Percentiles rank a stretch among this genome's conserved stretches.
Conservation (phyloP, 257 asterid genomes). For the Oldenlandia corymbosa region DNA sequence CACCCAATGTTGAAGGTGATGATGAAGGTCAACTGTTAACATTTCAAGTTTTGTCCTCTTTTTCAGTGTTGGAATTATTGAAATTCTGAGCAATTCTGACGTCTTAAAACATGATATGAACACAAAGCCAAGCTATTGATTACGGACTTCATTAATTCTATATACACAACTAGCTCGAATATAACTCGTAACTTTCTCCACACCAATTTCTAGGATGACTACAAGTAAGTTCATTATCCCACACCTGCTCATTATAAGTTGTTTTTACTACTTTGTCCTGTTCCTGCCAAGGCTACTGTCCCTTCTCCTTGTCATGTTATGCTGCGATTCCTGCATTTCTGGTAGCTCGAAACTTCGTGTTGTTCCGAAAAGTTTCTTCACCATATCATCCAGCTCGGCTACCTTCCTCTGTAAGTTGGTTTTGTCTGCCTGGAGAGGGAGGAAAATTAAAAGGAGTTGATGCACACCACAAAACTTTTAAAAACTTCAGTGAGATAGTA, state of each 20-base stretch:
- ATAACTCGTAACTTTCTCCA: no score
- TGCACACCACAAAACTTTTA: background rate
- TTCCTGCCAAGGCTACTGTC: conserved; percentile 33
- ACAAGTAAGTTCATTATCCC: no score
- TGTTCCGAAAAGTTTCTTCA: conserved; percentile 44
- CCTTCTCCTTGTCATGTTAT: conserved; percentile 29
- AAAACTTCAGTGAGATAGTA: background rate
- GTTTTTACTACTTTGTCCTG: no score
- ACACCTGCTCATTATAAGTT: background rate
- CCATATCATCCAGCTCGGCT: conserved; percentile 64
- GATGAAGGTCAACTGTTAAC: background rate
- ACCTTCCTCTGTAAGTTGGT: conserved; percentile 53
- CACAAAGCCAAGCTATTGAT: no score
- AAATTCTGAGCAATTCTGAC: no score
- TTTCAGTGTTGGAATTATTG: no score
- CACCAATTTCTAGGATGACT: background rate
- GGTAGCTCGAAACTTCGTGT: conserved; percentile 27
- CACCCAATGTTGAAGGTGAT: no score
- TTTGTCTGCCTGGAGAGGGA: conserved; percentile 53
- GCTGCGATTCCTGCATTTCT: conserved; percentile 27
- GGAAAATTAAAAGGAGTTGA: no score
- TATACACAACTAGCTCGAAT: background rate
- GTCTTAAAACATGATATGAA: no score
- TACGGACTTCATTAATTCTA: no score
- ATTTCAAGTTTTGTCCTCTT: background rate